phyloP scores from a whole-genome alignment of 1,284 basidiomycete species.

The Irpex rosettiformis region DNA sequence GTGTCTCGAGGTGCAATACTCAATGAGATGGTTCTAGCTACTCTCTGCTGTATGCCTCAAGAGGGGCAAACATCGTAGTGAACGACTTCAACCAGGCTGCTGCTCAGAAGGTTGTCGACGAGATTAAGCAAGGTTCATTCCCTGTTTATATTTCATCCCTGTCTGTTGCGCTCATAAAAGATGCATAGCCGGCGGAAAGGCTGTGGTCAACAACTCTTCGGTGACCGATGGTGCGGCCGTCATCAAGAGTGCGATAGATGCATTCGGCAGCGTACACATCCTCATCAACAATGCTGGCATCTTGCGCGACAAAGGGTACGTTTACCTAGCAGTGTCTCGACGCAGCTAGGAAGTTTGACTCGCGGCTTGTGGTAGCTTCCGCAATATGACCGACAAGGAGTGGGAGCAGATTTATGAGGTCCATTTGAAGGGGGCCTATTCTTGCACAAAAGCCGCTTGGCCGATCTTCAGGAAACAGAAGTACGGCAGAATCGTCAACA shows the following conservation, averaged over 20 bases:
- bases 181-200: constrained; percentile 79
- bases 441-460: constrained; percentile 97
- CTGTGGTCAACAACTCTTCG: constrained; percentile 84
- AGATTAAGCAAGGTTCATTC: constrained; percentile 76
- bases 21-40: constrained; percentile 54
- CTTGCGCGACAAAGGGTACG: constrained; percentile 77
- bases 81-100: constrained; percentile 91
- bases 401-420: constrained; percentile 88
- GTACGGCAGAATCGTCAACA: constrained; percentile 91
- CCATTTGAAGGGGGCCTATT: constrained; percentile 92
- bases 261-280: constrained; percentile 81
- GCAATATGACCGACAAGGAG: constrained; percentile 89
- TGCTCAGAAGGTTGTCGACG: constrained; percentile 90
- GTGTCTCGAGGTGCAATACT: neutral
- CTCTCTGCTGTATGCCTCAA: constrained; percentile 84
- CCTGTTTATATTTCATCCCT: neutral
- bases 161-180: neutral
- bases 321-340: constrained; percentile 2
- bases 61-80: constrained; percentile 93
- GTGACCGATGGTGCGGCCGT: constrained; percentile 88
- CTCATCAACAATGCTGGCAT: constrained; percentile 99
- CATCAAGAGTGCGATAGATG: constrained; percentile 84
- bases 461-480: constrained; percentile 94
- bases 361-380: constrained; percentile 54
- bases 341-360: neutral